These are phyloP conservation scores for Dothidotthia symphoricarpi DNA, from an alignment of 2,329 filamentous ascomycete species.

Conservation along the genomic window DNA sequence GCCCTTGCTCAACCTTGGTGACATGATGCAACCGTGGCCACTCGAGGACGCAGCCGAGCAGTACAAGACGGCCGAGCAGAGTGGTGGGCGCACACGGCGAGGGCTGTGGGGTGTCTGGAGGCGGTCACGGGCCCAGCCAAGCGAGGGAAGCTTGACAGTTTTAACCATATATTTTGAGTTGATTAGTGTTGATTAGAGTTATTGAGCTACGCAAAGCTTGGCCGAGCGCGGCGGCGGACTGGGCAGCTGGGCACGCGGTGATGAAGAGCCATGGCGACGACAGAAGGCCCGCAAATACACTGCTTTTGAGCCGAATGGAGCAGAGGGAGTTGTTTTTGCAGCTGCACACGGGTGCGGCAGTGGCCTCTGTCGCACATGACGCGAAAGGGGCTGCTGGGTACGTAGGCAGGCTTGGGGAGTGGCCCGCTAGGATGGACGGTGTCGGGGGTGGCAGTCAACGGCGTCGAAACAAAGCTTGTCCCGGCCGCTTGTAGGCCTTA, in stretches of 20 bases:
- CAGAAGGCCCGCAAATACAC: conserved; percentile 6
- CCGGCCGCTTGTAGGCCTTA: conserved; percentile 36
- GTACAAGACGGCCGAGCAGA: conserved; percentile 29
- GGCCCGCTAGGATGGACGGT: conserved; percentile 15
- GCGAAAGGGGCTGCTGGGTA: conserved; percentile 4
- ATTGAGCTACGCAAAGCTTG: conserved; percentile 25
- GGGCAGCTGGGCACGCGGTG: conserved; percentile 18
- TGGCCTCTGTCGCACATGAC: neutral
- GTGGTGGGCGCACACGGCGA: conserved; percentile 9
- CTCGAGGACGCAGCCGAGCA: conserved; percentile 19
- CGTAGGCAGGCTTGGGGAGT: conserved; percentile 8
- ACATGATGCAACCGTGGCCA: conserved; percentile 1
- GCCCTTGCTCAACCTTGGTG: no score
- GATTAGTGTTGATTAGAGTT: conserved; percentile 28
- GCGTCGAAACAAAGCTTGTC: conserved; percentile 42
- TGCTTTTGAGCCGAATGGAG: neutral
- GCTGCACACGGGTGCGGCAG: neutral
- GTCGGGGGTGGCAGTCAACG: conserved; percentile 30
- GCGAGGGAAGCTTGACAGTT: conserved; percentile 36
- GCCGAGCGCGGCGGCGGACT: conserved; percentile 17
- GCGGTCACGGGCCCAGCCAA: conserved; percentile 23
- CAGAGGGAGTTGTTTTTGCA: neutral
- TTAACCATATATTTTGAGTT: conserved; percentile 38
- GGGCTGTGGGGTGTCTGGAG: conserved; percentile 31
- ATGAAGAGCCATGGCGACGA: conserved; percentile 6